phyloP scores from a whole-genome alignment of 495 filamentous ascomycete species.

The Penicillium arizonense region DNA sequence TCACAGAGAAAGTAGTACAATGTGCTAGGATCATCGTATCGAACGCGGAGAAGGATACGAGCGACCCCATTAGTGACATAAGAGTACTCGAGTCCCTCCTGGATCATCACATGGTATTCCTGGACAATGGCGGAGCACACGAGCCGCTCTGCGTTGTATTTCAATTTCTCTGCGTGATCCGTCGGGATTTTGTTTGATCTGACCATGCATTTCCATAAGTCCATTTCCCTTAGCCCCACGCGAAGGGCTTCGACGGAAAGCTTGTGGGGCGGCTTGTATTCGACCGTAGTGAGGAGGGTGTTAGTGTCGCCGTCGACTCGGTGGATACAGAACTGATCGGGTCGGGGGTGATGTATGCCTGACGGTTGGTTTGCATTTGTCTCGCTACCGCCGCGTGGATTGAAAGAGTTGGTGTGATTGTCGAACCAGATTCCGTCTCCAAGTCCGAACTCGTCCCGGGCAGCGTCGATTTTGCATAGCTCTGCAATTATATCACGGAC shows the following conservation, averaged over 20 bases:
- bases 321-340: slow-evolving; percentile 27
- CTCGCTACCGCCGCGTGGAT: too few species aligned
- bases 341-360: slow-evolving; percentile 6
- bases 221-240: slow-evolving; percentile 21
- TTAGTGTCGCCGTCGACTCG: slow-evolving; percentile 15
- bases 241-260: slow-evolving; percentile 29
- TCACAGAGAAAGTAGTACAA: slow-evolving; percentile 31
- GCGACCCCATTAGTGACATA: slow-evolving; percentile 10
- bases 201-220: slow-evolving; percentile 25
- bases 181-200: slow-evolving; percentile 13
- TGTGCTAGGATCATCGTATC: slow-evolving; percentile 18
- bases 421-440: slow-evolving; percentile 28
- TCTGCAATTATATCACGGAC: slow-evolving; percentile 32
- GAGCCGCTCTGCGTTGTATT: slow-evolving; percentile 19
- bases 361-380: slow-evolving; percentile 1
- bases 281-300: slow-evolving; percentile 26
- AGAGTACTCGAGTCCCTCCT: slow-evolving; percentile 16
- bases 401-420: slow-evolving; percentile 22
- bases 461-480: slow-evolving; percentile 26
- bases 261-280: slow-evolving; percentile 41
- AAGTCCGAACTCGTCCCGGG: slow-evolving; percentile 24
- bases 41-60: slow-evolving; percentile 17
- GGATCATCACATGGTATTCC: slow-evolving; percentile 18
- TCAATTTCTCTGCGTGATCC: slow-evolving; percentile 15
- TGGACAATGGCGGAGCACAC: slow-evolving; percentile 5